Evolutionary conservation across 1,284 basidiomycete genomes (phyloP).

Genomic region (Leccinum subfulvum): DNA sequence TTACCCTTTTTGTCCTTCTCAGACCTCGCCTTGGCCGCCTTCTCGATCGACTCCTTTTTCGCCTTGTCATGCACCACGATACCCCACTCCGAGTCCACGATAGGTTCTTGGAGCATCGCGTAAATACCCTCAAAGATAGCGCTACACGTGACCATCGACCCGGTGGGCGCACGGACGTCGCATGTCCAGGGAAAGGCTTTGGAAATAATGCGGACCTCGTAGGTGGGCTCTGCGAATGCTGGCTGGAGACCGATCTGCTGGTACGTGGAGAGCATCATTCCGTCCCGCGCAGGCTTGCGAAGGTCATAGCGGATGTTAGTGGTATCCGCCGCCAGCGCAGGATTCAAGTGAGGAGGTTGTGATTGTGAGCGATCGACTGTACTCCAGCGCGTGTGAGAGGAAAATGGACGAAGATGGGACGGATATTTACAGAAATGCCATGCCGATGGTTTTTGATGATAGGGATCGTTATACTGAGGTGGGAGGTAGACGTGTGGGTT

Average conservation of each 20-base stretch:
- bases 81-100: constrained; percentile 64
- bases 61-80: constrained; percentile 44
- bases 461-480: constrained; percentile 17
- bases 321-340: constrained; percentile 48
- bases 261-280: constrained; percentile 44
- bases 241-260: constrained; percentile 35
- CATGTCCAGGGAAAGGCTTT: constrained; percentile 60
- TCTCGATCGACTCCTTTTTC: constrained; percentile 38
- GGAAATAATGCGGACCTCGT: constrained; percentile 49
- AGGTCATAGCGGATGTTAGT: constrained; percentile 52
- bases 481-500: constrained; percentile 35
- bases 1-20: constrained; percentile 27
- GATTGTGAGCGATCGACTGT: constrained; percentile 23
- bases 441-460: constrained; percentile 11
- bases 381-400: not conserved
- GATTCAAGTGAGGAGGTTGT: constrained; percentile 46
- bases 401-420: not conserved
- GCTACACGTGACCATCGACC: constrained; percentile 45
- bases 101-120: constrained; percentile 45
- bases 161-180: constrained; percentile 42
- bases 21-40: constrained; percentile 35
- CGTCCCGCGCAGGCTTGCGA: constrained; percentile 38
- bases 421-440: constrained; percentile 22
- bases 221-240: constrained; percentile 36
- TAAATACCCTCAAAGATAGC: constrained; percentile 53